Evolutionary conservation across 2,329 filamentous ascomycete genomes (phyloP).

Genomic region (Metarhizium album): DNA sequence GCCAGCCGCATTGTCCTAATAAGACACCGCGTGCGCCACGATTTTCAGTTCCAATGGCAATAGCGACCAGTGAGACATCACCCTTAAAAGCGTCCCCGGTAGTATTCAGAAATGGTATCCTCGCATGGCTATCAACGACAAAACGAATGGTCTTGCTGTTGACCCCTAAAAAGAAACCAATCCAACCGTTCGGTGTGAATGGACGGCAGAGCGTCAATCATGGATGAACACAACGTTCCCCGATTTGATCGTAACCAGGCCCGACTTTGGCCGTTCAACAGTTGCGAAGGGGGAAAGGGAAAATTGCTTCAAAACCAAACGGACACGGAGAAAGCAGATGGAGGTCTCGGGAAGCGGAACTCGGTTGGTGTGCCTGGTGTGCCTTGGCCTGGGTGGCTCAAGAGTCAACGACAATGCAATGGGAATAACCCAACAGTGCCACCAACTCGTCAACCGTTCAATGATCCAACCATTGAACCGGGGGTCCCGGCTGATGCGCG

Average conservation of each 20-base stretch:
- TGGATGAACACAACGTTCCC: too few species aligned
- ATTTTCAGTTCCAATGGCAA: background rate
- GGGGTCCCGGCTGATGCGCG: background rate
- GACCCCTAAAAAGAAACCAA: background rate
- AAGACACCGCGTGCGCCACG: background rate
- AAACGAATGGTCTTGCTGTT: background rate
- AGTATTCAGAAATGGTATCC: constrained; percentile 1
- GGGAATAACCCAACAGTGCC: too few species aligned
- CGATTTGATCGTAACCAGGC: too few species aligned
- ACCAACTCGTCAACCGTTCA: too few species aligned
- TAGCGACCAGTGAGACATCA: constrained; percentile 4
- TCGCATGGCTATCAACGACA: background rate
- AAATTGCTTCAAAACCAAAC: too few species aligned
- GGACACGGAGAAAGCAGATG: too few species aligned
- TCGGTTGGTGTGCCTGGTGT: too few species aligned
- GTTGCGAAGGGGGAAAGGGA: too few species aligned
- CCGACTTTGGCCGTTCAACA: too few species aligned
- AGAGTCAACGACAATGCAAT: background rate
- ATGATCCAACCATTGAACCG: background rate
- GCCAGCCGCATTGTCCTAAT: background rate
- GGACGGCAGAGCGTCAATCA: background rate
- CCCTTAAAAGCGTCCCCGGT: constrained; percentile 2
- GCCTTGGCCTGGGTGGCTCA: too few species aligned
- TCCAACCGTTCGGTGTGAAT: background rate
- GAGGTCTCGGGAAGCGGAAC: too few species aligned